Base-by-base conservation (phyloP, 2,329 filamentous ascomycete species). In the Penicillium brasilianum region DNA sequence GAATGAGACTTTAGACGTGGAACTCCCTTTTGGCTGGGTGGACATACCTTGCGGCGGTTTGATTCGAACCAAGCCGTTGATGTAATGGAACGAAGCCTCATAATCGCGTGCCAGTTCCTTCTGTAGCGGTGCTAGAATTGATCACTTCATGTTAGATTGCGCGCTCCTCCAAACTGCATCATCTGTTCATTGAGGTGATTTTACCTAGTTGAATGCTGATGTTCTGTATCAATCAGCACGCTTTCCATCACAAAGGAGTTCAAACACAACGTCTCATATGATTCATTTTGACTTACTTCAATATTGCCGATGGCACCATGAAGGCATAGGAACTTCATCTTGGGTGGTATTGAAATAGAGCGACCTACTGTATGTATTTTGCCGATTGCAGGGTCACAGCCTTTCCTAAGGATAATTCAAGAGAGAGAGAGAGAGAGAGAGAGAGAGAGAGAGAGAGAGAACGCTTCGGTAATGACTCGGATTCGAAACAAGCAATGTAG, bases 231-330 rank as follows among this genome's bases (percentile, higher is more conserved):
- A 51, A 34, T 60, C 5, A 62, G 57, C 30, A 57, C 41, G 4
- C 9, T 30, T 16, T 18, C 4, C 18, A 11, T 13, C 1, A 4
- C 10, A 2, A 20, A 25, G 18, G 9, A 9, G 10, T 3, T 34
- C 30, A n/a, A n/a, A n/a, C n/a, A 22, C 4, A 14, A 14, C 25
- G 16, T 9, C 49, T 51, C 3, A 9, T 6, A 34, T 37, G 13
- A 9, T 36, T 20, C 13, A 20, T 2, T 48, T 28, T 20, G n/a
- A 65, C 70, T 14, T 54, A 73, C 71, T 48, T 73, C 63, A 14
- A 68, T 56, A 46, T 72, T 73, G 58, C 68, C 69, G 64, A 72
- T 71, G 44, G 69, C 67, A 49, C 71, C 71, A 48, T 72, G 71
- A 37, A 72, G 66, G 52, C 71, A 72, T 18, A 72, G 32, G 51